Percentiles rank a stretch among this genome's conserved stretches.
phyloP scores from a whole-genome alignment of 805 yeast species.

The Kazachstania kunashirensis region DNA sequence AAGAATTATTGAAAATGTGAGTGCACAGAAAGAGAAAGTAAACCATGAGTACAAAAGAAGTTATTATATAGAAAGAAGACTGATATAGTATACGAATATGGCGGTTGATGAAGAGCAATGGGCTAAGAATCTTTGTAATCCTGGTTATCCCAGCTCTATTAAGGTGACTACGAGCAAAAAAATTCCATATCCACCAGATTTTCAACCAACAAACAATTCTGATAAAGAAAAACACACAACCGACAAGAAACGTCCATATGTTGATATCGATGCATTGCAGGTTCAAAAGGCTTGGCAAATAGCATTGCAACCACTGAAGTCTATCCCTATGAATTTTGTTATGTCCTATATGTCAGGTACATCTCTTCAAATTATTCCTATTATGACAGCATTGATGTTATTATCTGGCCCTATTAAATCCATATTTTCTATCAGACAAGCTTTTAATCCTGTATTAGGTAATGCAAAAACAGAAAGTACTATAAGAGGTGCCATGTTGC shows the following conservation, averaged over 20 bases:
- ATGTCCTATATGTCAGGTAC: slow-evolving; percentile 94
- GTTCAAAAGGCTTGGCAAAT: slow-evolving; percentile 76
- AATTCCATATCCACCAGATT: slow-evolving; percentile 24
- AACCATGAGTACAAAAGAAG: no score
- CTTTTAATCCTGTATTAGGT: slow-evolving; percentile 43
- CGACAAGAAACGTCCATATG: background rate
- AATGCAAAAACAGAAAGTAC: slow-evolving; percentile 22
- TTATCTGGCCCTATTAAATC: slow-evolving; percentile 71
- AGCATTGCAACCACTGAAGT: slow-evolving; percentile 72
- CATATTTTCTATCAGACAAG: slow-evolving; percentile 44
- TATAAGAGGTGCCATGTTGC: slow-evolving; percentile 34
- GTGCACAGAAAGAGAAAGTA: no score
- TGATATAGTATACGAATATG: background rate
- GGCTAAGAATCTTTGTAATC: slow-evolving; percentile 11
- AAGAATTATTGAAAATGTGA: no score
- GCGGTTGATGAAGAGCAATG: slow-evolving; percentile 9
- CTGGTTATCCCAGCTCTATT: slow-evolving; percentile 1
- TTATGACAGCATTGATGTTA: slow-evolving; percentile 80
- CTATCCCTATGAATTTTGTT: slow-evolving; percentile 79
- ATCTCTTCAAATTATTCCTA: slow-evolving; percentile 79
- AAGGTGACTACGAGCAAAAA: background rate
- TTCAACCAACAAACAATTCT: slow-evolving; percentile 5
- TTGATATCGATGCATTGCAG: slow-evolving; percentile 7
- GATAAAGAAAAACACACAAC: background rate
- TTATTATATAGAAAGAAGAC: background rate